Percentiles rank a stretch among this genome's conserved stretches.
Evolutionary conservation across 495 filamentous ascomycete genomes (phyloP).

Genomic region (Polyplosphaeria fusca): DNA sequence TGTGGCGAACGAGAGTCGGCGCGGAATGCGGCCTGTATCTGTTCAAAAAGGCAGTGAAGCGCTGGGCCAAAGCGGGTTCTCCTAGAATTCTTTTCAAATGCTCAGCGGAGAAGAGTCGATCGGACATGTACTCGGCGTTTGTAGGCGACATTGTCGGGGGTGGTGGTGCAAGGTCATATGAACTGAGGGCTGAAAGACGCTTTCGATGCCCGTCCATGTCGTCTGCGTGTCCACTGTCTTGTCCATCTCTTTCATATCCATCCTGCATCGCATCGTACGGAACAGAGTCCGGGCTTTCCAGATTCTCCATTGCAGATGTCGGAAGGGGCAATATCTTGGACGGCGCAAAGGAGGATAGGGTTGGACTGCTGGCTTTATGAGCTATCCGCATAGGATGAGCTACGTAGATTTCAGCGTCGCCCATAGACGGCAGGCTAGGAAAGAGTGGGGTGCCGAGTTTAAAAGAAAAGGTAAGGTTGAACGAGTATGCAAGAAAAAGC

Average conservation of each 20-base stretch:
- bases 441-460: background rate
- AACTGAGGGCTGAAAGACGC: conserved; percentile 6
- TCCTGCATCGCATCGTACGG: background rate
- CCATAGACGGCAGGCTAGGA: background rate
- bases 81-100: conserved; percentile 40
- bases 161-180: conserved; percentile 41
- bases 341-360: conserved; percentile 17
- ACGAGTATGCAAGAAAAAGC: too few relatives aligned
- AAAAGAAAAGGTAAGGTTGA: too few relatives aligned
- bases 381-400: background rate
- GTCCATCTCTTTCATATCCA: background rate
- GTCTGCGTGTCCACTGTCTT: background rate
- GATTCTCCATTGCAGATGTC: background rate
- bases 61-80: conserved; percentile 26
- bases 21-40: conserved; percentile 35
- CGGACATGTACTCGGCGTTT: conserved; percentile 38
- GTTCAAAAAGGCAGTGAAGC: conserved; percentile 37
- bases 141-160: conserved; percentile 34
- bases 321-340: conserved; percentile 15
- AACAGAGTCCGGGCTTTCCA: background rate
- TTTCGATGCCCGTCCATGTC: background rate
- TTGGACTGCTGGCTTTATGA: conserved; percentile 20
- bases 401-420: background rate
- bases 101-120: conserved; percentile 38
- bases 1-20: conserved; percentile 34